These are phyloP conservation scores for Lagenidium sp. DNA, from an alignment of 352 stramenopile species.

Conservation along the genomic window DNA sequence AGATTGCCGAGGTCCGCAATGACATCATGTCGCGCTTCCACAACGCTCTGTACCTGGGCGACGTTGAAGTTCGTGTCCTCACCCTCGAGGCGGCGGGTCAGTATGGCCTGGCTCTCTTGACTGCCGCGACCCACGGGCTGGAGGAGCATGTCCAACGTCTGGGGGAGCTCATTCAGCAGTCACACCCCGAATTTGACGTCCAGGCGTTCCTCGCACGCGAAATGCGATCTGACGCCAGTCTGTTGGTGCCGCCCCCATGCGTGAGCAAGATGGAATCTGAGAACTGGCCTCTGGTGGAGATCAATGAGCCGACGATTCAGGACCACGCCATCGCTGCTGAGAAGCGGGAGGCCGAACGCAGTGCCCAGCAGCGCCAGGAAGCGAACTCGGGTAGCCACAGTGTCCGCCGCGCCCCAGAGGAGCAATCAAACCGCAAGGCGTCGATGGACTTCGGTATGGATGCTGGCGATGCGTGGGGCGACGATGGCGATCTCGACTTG, in stretches of 20 bases:
- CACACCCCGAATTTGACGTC: conserved; percentile 69
- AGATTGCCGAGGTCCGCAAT: conserved; percentile 97
- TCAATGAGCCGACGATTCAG: conserved; percentile 85
- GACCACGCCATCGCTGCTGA: conserved; percentile 75
- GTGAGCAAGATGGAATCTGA: conserved; percentile 90
- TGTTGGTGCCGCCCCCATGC: conserved; percentile 92
- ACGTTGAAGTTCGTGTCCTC: conserved; percentile 92
- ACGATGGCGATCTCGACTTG: conserved; percentile 84
- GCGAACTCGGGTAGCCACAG: conserved; percentile 8
- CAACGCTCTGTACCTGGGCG: conserved; percentile 97
- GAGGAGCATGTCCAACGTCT: conserved; percentile 93
- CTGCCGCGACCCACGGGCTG: conserved; percentile 93
- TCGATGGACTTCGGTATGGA: conserved; percentile 73
- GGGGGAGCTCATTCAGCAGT: conserved; percentile 86
- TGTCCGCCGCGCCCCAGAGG: conserved; percentile 27
- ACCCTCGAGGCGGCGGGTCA: conserved; percentile 96
- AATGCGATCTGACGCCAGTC: conserved; percentile 48
- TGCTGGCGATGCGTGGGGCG: conserved; percentile 63
- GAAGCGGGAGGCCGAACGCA: conserved; percentile 71
- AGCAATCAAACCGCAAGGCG: conserved; percentile 31
- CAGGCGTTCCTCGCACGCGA: conserved; percentile 59
- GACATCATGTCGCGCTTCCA: conserved; percentile 99
- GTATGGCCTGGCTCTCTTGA: conserved; percentile 94
- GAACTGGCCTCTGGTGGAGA: conserved; percentile 98
- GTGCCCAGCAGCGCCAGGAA: conserved; percentile 39